These are phyloP conservation scores for Plectosphaerella cucumerina DNA, from an alignment of 2,329 filamentous ascomycete species.

Conservation along the genomic window DNA sequence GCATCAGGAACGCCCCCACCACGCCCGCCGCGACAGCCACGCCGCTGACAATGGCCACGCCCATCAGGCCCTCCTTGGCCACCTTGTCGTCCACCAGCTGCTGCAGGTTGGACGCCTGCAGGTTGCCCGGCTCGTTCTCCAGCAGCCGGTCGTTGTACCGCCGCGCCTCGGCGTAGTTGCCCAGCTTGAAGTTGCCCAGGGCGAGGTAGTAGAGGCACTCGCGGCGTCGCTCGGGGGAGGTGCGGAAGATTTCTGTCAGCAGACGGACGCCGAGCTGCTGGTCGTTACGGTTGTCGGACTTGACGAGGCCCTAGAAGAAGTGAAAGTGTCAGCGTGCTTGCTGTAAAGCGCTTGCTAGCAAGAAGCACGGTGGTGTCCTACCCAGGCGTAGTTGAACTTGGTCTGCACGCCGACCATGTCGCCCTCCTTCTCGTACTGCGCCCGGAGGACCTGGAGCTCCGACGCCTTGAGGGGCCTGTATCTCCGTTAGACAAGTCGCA, in stretches of 20 bases:
- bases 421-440: constrained; percentile 96
- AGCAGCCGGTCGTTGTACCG: constrained; percentile 91
- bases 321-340: neutral
- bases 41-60: constrained; percentile 91
- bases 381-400: constrained; percentile 99
- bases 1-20: constrained; percentile 81
- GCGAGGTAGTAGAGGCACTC: constrained; percentile 99
- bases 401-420: constrained; percentile 96
- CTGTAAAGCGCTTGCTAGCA: neutral
- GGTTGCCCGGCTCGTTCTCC: constrained; percentile 84
- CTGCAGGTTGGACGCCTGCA: constrained; percentile 84
- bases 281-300: constrained; percentile 77
- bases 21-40: constrained; percentile 91
- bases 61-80: constrained; percentile 87
- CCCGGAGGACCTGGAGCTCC: constrained; percentile 86
- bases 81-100: constrained; percentile 94
- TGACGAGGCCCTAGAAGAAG: constrained; percentile 77
- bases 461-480: constrained; percentile 79
- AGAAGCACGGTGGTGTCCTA: constrained; percentile 35
- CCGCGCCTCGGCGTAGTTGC: constrained; percentile 92
- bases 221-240: constrained; percentile 84
- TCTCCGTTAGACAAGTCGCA: constrained; percentile 2
- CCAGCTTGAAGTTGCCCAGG: constrained; percentile 95
- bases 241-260: constrained; percentile 94
- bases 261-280: constrained; percentile 93